Base-by-base conservation (phyloP, 2,329 filamentous ascomycete species). In the Chalaropsis thielavioides region DNA sequence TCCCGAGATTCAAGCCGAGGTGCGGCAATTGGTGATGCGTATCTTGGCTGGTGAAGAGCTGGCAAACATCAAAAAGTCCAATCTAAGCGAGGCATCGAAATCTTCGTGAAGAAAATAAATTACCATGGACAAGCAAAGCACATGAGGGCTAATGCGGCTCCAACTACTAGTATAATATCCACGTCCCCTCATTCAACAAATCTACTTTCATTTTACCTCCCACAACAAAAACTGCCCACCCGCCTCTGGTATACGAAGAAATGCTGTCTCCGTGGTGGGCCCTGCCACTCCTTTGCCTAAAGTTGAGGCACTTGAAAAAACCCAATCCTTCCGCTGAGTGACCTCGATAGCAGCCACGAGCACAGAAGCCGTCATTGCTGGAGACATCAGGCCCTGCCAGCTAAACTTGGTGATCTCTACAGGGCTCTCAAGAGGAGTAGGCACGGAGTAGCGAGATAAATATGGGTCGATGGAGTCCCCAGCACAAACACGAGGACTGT, bases 1-100 rank as follows among this genome's bases (percentile, higher is more conserved):
- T 4, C 85, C 89, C 64, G 84, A 87, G 67, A 89, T 88, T 3
- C 94, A 99, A 75, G 82, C 81, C 24, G 85, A 92, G 72, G 75
- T 99, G 71, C 82, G 91, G 67, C 81, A 83, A 69, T 77, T 99
- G 67, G 85, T 99, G 5, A 83, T 87, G 69, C 90, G 96, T 71
- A 91, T 89, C 1, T 78, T 99, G 19, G 76, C 81, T 27, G 89
- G 85, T 0, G 80, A 89, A 64, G 82, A 80, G 27, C 74, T 85
- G 2, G 81, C 83, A 22, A 82, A 84, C 40, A 62, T 67, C 11
- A 38, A 24, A 22, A 59, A 40, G 19, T 31, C 63, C n/a, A 24
- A 22, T 49, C 27, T 38, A 22, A 44, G 27, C 10, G 40, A 19
- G 38, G 19, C 31, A 11, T 64, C 62, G 13, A 62, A 44, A 22